A percentile compares a stretch with the other conserved stretches of the same genome.
phyloP scores from a whole-genome alignment of 2,329 filamentous ascomycete species.

The Sporothrix mexicana region DNA sequence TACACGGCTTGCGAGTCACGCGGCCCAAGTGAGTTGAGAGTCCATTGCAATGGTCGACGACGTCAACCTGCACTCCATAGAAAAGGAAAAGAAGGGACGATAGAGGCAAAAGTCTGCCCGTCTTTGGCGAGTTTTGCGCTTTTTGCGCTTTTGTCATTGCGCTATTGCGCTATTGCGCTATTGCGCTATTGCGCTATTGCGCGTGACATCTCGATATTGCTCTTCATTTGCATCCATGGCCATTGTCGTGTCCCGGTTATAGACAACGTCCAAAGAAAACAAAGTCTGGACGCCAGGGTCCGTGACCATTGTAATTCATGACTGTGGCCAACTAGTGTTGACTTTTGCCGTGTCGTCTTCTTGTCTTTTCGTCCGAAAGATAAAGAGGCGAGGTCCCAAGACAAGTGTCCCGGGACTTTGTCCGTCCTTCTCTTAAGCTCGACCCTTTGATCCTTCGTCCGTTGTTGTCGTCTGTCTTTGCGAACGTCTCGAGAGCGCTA shows the following conservation, averaged over 20 bases:
- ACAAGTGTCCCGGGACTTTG: not conserved
- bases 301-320: not conserved
- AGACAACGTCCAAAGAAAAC: not conserved
- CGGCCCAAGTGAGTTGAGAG: not conserved
- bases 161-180: not conserved
- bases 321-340: not conserved
- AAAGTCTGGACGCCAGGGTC: not conserved
- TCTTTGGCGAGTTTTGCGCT: no score
- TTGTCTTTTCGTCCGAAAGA: no score
- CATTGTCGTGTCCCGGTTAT: not conserved
- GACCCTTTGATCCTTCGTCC: not conserved
- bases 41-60: not conserved
- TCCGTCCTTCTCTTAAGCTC: not conserved
- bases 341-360: no score
- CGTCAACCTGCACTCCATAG: not conserved
- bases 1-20: constrained; percentile 17
- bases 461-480: not conserved
- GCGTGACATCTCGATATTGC: constrained; percentile 18
- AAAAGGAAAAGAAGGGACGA: no score
- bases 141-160: not conserved
- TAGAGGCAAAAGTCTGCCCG: not conserved
- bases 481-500: not conserved
- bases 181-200: not conserved
- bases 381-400: not conserved
- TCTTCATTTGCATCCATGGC: not conserved